A percentile compares a stretch with the other conserved stretches of the same genome.
phyloP scores from a whole-genome alignment of 306 rosid species.

The Styphnolobium japonicum region DNA sequence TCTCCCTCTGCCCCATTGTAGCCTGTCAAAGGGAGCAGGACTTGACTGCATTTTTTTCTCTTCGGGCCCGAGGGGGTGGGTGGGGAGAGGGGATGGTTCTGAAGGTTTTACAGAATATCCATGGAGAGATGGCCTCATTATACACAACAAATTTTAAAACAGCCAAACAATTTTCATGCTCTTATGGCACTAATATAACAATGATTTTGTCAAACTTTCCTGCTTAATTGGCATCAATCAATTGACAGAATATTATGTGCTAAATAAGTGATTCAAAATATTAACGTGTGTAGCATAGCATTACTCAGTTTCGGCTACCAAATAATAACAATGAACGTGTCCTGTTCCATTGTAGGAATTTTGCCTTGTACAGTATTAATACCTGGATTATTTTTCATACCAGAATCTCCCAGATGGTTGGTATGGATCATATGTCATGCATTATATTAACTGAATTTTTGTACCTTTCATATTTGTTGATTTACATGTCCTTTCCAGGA shows the following conservation, averaged over 20 bases:
- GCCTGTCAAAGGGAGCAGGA: no score
- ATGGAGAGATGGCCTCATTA: not conserved
- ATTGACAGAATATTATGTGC: not conserved
- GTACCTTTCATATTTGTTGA: slow-evolving; percentile 3
- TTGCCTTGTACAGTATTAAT: slow-evolving; percentile 78
- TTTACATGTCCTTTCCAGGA: not conserved
- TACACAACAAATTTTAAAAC: not conserved
- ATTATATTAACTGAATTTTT: not conserved
- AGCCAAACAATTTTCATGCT: not conserved
- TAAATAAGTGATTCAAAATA: not conserved
- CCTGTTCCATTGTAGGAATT: slow-evolving; percentile 57
- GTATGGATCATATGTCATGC: slow-evolving; percentile 45
- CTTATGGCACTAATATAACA: not conserved
- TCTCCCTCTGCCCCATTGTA: no score
- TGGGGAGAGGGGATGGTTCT: not conserved
- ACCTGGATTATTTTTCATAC: slow-evolving; percentile 81
- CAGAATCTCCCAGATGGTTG: slow-evolving; percentile 95
- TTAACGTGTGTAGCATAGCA: not conserved
- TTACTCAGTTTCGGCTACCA: slow-evolving; percentile 3
- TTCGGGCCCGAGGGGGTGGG: not conserved
- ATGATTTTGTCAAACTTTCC: not conserved
- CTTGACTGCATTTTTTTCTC: no score
- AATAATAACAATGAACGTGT: not conserved
- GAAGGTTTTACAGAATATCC: not conserved
- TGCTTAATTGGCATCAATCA: not conserved